Evolutionary conservation across 2,329 filamentous ascomycete species (phyloP), one percentile per base, ranked within the genome.

Genomic region (Hypoxylon sp.): DNA sequence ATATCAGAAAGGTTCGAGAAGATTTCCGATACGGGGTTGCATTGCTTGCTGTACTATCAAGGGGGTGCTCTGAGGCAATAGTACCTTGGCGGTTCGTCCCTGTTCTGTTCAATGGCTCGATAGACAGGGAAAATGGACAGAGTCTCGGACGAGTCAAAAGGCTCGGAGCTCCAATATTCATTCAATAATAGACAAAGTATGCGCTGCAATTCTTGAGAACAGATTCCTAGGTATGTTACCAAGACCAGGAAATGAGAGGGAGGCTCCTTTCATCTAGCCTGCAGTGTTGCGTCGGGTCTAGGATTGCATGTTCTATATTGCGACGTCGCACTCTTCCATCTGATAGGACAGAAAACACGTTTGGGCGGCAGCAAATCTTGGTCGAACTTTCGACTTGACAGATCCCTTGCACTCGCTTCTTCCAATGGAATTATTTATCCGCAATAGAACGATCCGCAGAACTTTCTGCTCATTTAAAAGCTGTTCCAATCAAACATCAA

Each of bases 1-100:
- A 25, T 65, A 67, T 49, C 28, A 60, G 65, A 71, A 75, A 67
- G 64, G 55, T 72, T 73, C 71, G 63, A 72, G 73, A 75, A 75
- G 65, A 53, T 61, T 62, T 70, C 51, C 50, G 36, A 64, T 56
- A 57, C 55, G 57, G 38, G 60, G 57, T 65, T 55, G 56, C 60
- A 67, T 59, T 61, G 49, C 50, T 60, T 28, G 43, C 43, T 51
- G 58, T 55, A 50, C 48, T 60, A 43, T 49, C 55, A 66, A 67
- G 58, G 69, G 69, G 51, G 67, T 60, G 60, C 62, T 23, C 67
- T 69, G 66, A 68, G 41, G 65, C 66, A 65, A 63, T 60, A 34
- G 32, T 49, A 58, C 63, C 63, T 69, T 73, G 67, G 69, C 65
- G 49, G 21, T 28, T 43, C 23, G 51, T 55, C 66, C 67, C 65